Conservation (phyloP, 768 basidiomycete genomes). For the Melanogaster broomeanus region DNA sequence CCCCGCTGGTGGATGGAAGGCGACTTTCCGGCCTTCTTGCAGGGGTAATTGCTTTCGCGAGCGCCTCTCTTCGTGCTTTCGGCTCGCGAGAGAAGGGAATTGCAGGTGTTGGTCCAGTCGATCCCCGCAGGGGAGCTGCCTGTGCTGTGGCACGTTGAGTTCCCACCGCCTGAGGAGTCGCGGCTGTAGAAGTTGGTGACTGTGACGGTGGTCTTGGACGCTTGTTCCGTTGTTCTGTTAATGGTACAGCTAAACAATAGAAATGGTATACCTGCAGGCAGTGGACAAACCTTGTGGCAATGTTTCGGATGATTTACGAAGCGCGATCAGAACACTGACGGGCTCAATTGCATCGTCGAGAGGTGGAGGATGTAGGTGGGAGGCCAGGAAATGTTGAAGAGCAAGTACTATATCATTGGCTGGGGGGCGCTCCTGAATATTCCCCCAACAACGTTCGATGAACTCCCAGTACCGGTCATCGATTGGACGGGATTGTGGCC, state of each 20-base stretch:
- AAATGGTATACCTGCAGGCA: not conserved
- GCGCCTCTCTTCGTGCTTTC: constrained; percentile 63
- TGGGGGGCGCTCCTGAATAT: too few relatives aligned
- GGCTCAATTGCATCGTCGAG: constrained; percentile 73
- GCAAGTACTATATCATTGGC: too few relatives aligned
- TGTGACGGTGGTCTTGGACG: constrained; percentile 75
- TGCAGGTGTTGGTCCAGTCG: constrained; percentile 54
- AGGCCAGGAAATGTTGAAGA: too few relatives aligned
- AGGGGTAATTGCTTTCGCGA: constrained; percentile 66
- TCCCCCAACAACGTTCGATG: constrained; percentile 9
- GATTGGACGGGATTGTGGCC: too few relatives aligned
- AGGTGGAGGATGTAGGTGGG: too few relatives aligned
- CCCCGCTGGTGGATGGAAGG: constrained; percentile 69
- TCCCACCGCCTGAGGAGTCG: constrained; percentile 26
- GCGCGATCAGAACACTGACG: constrained; percentile 66
- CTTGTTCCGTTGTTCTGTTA: constrained; percentile 73
- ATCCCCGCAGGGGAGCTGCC: constrained; percentile 42
- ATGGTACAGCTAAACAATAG: constrained; percentile 1
- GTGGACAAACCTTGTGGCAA: constrained; percentile 51
- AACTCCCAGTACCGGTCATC: constrained; percentile 7
- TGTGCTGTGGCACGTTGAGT: constrained; percentile 15
- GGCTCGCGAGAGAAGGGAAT: constrained; percentile 63
- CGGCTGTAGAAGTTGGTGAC: constrained; percentile 51
- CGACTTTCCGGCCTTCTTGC: constrained; percentile 75
- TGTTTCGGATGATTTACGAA: constrained; percentile 70